Evolutionary conservation across 495 filamentous ascomycete species (phyloP), one percentile per base, ranked within the genome.

Genomic region (Polyplosphaeria fusca): DNA sequence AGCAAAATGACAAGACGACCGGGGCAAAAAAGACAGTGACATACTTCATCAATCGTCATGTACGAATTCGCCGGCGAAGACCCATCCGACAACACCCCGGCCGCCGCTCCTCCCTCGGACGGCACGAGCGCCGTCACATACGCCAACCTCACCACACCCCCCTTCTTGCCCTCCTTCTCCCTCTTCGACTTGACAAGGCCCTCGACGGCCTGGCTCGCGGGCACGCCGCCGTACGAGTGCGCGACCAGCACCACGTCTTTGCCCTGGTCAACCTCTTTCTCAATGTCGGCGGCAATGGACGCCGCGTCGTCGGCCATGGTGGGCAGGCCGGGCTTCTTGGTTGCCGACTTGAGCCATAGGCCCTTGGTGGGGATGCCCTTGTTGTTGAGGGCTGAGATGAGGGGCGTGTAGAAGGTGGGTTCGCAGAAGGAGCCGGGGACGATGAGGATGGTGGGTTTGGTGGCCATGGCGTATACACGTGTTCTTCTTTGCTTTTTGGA

Each of bases 341-440:
- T 60, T 9, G 53, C 46, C 0, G 57, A 63, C 2, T 35, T 60
- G 24, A 67, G 43, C 4, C 54, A 50, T 16, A 64, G 26, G 16
- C 50, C 39, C 13, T 52, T 24, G 40, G 43, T 47, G 4, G 56
- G 48, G 47, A 65, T 65, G 22, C 71, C 73, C 30, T 62, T 55
- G 0, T 48, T 54, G 5, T 52, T 38, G 16, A 76, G 25, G 5
- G 52, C 44, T 3, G 59, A 41, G 30, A 69, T 39, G 9, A 75
- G 43, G 11, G 60, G 49, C 14, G 67, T 47, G 51, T 73, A 78
- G 27, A 66, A 18, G 2, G 41, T 39, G 13, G 68, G 61, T n/a
- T 45, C 51, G 1, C 46, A 61, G 55, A 76, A 76, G 16, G 74
- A 73, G 44, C 74, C 73, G 0, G 73, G 67, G 16, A 72, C 61